Base-by-base conservation (phyloP, 352 stramenopile species). In the Stramenopiles sp. region DNA sequence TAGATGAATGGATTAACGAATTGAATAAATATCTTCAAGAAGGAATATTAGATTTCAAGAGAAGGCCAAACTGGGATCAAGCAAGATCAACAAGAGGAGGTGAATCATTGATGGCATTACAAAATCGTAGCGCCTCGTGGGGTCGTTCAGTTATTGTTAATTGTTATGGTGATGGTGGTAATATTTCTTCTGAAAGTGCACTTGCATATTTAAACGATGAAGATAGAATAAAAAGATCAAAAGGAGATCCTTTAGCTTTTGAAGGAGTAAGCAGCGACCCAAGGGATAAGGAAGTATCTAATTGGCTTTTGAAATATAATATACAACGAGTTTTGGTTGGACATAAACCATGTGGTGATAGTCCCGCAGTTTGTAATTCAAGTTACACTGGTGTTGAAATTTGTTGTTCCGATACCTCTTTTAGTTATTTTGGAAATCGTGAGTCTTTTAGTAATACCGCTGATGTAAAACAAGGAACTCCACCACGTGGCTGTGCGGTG, bases 271-370 rank as follows among this genome's bases (percentile, higher is more conserved):
- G 90, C 90, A 84, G 63, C 86, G 82, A n/a, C 63, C 82, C 79
- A 30, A 73, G 92, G 4, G 86, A 88, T 6, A 29, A 73, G 0
- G 53, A 78, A 1, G 86, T 91, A 1, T 85, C 85, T 7, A 80
- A 83, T 13, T 84, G 85, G 79, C 81, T 97, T 6, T 84, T 83
- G 27, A 80, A 88, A 27, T 88, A 87, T 79, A 88, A 87, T 6
- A 93, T 97, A 81, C 85, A 86, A 31, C 85, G 90, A 29, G 83
- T 96, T 6, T 86, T 97, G 33, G 87, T 95, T n/a, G 92, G 92
- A 0, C 92, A 97, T 80, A 95, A 92, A 69, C 92, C 92, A 23
- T 92, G 94, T 63, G 91, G 92, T 7, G 94, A 92, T 81, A 94
- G 88, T 79, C 91, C 92, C 7, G 93, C 92, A 0, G 86, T 96